A percentile compares a stretch with the other conserved stretches of the same genome.
Conservation (phyloP, 1,139 yeast species). For the Zygosaccharomyces sapae region DNA sequence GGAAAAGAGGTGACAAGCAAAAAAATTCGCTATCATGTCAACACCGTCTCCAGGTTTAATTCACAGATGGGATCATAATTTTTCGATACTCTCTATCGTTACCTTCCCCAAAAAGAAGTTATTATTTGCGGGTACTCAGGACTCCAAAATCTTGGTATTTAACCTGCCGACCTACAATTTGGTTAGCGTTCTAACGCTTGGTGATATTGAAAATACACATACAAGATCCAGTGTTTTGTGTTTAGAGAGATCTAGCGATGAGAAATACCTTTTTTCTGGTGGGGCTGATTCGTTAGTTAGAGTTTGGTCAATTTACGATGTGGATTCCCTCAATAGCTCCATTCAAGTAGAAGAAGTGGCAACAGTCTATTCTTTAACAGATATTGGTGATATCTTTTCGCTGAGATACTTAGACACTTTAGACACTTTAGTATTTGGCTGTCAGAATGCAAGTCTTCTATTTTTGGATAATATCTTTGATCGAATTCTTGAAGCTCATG, state of each 20-base stretch:
- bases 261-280: conserved; percentile 68
- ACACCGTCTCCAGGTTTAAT: conserved; percentile 36
- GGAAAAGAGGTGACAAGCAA: neutral
- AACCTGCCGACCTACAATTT: conserved; percentile 61
- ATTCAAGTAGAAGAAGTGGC: conserved; percentile 44
- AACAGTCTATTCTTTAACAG: conserved; percentile 76
- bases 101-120: conserved; percentile 56
- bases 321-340: conserved; percentile 17
- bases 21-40: conserved; percentile 3
- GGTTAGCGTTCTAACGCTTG: conserved; percentile 27
- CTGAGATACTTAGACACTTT: conserved; percentile 61
- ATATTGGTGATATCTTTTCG: conserved; percentile 91
- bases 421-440: conserved; percentile 73
- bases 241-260: conserved; percentile 55
- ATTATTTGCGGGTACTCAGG: conserved; percentile 89
- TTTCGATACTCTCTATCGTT: conserved; percentile 74
- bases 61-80: conserved; percentile 73
- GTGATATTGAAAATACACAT: conserved; percentile 40
- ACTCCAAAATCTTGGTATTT: conserved; percentile 71
- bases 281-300: conserved; percentile 87
- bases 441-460: conserved; percentile 85
- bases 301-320: conserved; percentile 62
- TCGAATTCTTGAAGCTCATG: conserved; percentile 20
- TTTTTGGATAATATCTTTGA: conserved; percentile 50
- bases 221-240: conserved; percentile 67